Base-by-base conservation (phyloP, 257 asterid species). In the Avicennia marina region DNA sequence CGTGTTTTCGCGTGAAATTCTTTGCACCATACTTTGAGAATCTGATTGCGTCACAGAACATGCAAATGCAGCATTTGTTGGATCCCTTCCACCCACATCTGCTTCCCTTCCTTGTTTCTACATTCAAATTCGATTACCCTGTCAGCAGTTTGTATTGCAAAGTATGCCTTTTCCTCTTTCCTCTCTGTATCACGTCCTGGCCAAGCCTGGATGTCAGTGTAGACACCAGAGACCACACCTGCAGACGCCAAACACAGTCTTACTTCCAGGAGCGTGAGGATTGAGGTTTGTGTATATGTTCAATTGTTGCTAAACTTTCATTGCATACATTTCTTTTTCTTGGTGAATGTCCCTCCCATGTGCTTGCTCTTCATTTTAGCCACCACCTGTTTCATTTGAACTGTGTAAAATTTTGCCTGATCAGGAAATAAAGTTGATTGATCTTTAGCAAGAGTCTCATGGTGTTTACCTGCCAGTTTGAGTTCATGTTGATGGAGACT, bases 341-440 rank as follows among this genome's bases (percentile, higher is more conserved):
- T 89, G 22, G 95, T 89, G 76, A 89, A 89, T 61, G 96, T 85
- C 61, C 95, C 94, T 63, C 80, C 96, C 71, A 89, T 85, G 61
- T 85, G 76, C 75, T 83, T 89, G 90, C 96, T 89, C 66, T 89
- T 89, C 94, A 83, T 56, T 67, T 89, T 85, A 12, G 76, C 86
- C 64, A 89, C 90, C 53, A 84, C 91, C 95, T 85, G 87, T 78
- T 69, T 58, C 68, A 66, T 68, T 60, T n/a, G n/a, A n/a, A n/a
- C n/a, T n/a, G n/a, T 24, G 40, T 13, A 56, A 24, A 31, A 31
- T 10, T 1, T 31, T 31, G 6, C 34, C 34, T 31, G 34, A 31
- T 31, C 17, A 17, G 17, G 31, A 40, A 29, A 62, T 52, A 46
- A 18, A 58, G 41, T n/a, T 20, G n/a, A n/a, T n/a, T n/a, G n/a